Conservation (phyloP, 345 rosid genomes). For the Pugionium dolabratum region DNA sequence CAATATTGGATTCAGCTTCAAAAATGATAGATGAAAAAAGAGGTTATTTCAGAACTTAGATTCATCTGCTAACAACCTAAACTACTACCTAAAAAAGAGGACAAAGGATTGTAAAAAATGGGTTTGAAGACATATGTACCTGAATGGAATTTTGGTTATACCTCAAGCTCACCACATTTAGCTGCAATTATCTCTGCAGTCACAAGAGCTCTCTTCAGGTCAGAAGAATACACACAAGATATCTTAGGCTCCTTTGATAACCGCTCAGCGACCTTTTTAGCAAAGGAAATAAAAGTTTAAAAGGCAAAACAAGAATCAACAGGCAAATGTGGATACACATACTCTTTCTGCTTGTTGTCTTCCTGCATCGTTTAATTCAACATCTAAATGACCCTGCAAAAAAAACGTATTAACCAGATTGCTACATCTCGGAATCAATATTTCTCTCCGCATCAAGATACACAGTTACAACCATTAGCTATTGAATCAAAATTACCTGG, state of each 20-base stretch:
- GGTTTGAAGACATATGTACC: not conserved
- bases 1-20: not conserved
- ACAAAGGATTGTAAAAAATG: not conserved
- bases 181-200: slow-evolving; percentile 76
- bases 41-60: not conserved
- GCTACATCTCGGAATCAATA: not conserved
- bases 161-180: slow-evolving; percentile 62
- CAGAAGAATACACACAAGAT: slow-evolving; percentile 74
- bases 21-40: not conserved
- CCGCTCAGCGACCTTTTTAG: slow-evolving; percentile 62
- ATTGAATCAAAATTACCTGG: slow-evolving; percentile 47
- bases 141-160: slow-evolving; percentile 22
- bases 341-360: slow-evolving; percentile 70
- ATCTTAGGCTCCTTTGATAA: slow-evolving; percentile 61
- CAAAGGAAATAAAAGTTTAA: slow-evolving; percentile 4
- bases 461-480: not conserved
- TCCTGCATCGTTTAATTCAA: slow-evolving; percentile 77
- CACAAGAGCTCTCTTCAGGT: slow-evolving; percentile 77
- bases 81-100: not conserved
- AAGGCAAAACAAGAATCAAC: slow-evolving; percentile 6
- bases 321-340: slow-evolving; percentile 22
- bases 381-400: slow-evolving; percentile 75
- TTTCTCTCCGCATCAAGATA: too few relatives aligned
- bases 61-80: not conserved
- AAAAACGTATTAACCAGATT: not conserved